Conservation (phyloP, 2,329 filamentous ascomycete species). For the Mycosphaerella sp. region DNA sequence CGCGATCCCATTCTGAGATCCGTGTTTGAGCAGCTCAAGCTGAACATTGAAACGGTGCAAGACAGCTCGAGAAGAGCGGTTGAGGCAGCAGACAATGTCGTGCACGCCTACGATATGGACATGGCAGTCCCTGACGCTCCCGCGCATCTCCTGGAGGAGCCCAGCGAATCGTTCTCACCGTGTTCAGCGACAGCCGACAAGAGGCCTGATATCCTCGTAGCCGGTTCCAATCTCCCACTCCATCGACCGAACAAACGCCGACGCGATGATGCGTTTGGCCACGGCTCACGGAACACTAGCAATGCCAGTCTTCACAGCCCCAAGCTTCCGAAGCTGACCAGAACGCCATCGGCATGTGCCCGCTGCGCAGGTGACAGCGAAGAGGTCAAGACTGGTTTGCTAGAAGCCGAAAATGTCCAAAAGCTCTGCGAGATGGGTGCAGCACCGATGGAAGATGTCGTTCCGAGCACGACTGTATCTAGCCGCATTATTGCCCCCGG, state of each 20-base stretch:
- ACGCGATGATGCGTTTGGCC: slow-evolving; percentile 35
- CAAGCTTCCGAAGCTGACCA: slow-evolving; percentile 18
- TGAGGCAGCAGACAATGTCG: slow-evolving; percentile 68
- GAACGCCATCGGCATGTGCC: slow-evolving; percentile 13
- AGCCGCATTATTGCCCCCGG: slow-evolving; percentile 40
- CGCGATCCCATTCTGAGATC: slow-evolving; percentile 46
- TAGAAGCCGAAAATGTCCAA: slow-evolving; percentile 27
- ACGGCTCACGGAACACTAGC: slow-evolving; percentile 18
- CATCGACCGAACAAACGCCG: slow-evolving; percentile 41
- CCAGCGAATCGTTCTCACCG: slow-evolving; percentile 25
- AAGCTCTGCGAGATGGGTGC: slow-evolving; percentile 13
- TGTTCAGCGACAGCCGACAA: slow-evolving; percentile 28
- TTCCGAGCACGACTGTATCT: slow-evolving; percentile 1
- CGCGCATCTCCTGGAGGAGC: slow-evolving; percentile 31
- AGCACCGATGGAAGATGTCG: slow-evolving; percentile 15
- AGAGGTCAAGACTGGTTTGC: slow-evolving; percentile 26
- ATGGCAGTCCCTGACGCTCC: slow-evolving; percentile 64
- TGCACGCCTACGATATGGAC: slow-evolving; percentile 68
- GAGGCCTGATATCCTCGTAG: slow-evolving; percentile 41
- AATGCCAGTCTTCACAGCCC: slow-evolving; percentile 21
- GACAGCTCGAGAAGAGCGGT: slow-evolving; percentile 66
- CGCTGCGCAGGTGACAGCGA: slow-evolving; percentile 14
- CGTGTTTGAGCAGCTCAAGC: slow-evolving; percentile 58
- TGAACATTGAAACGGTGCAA: slow-evolving; percentile 66
- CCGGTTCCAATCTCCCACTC: slow-evolving; percentile 39